Evolutionary conservation across 257 asterid species (phyloP).

Genomic region (Gynochthodes officinalis): DNA sequence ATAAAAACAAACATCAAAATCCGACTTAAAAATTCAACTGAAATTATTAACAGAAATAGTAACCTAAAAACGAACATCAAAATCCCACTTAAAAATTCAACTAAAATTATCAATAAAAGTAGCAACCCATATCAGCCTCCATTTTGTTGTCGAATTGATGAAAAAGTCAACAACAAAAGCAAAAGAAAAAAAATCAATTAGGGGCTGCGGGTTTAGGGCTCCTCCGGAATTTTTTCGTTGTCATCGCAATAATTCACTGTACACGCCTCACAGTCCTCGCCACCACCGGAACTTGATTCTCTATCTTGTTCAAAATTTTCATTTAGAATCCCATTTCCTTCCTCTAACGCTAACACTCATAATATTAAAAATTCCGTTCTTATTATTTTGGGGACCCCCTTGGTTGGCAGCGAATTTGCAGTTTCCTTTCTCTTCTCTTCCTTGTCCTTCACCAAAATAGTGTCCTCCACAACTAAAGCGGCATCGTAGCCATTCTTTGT

Average conservation of each 20-base stretch:
- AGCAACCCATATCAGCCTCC: too few species aligned
- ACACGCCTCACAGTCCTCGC: slow-evolving; percentile 50
- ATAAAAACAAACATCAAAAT: too few species aligned
- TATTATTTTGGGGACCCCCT: slow-evolving; percentile 20
- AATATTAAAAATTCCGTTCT: slow-evolving; percentile 72
- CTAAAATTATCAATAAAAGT: too few species aligned
- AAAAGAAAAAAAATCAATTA: too few species aligned
- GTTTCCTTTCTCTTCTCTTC: slow-evolving; percentile 25
- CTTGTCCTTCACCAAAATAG: slow-evolving; percentile 57
- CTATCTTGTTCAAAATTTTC: slow-evolving; percentile 6
- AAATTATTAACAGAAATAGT: too few species aligned
- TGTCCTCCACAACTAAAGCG: slow-evolving; percentile 58
- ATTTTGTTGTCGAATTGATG: too few species aligned
- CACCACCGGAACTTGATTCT: slow-evolving; percentile 20
- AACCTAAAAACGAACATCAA: too few species aligned
- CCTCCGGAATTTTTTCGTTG: slow-evolving; percentile 40
- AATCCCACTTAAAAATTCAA: too few species aligned
- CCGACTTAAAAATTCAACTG: too few species aligned
- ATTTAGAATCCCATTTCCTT: slow-evolving; percentile 9
- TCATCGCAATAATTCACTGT: slow-evolving; percentile 46
- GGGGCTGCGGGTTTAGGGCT: too few species aligned
- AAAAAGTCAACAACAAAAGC: too few species aligned
- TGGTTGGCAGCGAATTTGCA: slow-evolving; percentile 15
- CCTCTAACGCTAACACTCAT: slow-evolving; percentile 42
- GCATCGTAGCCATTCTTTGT: slow-evolving; percentile 51